A percentile compares a stretch with the other conserved stretches of the same genome.
These are phyloP conservation scores for Pseudohyphozyma bogoriensis DNA, from an alignment of 768 basidiomycete species.

Conservation along the genomic window DNA sequence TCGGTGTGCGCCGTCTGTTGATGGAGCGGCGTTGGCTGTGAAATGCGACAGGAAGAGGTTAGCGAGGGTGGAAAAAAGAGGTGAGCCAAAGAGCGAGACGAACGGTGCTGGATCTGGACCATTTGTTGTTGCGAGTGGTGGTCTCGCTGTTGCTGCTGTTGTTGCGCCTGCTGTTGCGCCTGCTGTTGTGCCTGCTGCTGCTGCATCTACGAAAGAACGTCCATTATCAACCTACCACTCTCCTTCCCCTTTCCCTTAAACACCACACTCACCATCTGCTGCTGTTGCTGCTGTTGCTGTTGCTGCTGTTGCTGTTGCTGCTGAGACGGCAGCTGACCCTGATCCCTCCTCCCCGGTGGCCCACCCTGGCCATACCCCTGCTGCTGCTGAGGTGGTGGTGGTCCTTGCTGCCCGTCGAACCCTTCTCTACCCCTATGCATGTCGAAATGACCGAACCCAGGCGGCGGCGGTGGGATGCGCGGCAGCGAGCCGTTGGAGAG, in stretches of 20 bases:
- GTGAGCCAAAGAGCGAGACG: too few species aligned
- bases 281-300: background rate
- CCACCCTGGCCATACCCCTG: background rate
- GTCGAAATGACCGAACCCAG: conserved; percentile 17
- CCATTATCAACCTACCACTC: too few species aligned
- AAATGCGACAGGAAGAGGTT: conserved; percentile 2
- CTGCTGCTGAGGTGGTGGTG: background rate
- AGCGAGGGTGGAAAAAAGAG: too few species aligned
- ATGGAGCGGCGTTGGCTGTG: conserved; percentile 5
- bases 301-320: background rate
- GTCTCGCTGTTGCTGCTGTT: background rate
- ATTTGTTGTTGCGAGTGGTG: conserved; percentile 53
- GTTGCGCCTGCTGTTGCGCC: background rate
- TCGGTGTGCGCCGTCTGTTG: conserved; percentile 43
- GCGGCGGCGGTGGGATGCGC: conserved; percentile 17
- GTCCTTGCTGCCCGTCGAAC: background rate
- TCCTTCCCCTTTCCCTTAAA: too few species aligned
- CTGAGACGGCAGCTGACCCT: background rate
- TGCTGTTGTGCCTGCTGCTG: background rate
- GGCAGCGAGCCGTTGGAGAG: conserved; percentile 16
- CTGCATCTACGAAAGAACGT: too few species aligned
- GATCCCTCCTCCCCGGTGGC: background rate
- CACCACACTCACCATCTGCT: background rate
- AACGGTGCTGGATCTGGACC: conserved; percentile 34
- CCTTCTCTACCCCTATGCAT: conserved; percentile 5